These are phyloP conservation scores for Porodaedalea pini DNA, from an alignment of 1,284 basidiomycete species.

Conservation along the genomic window DNA sequence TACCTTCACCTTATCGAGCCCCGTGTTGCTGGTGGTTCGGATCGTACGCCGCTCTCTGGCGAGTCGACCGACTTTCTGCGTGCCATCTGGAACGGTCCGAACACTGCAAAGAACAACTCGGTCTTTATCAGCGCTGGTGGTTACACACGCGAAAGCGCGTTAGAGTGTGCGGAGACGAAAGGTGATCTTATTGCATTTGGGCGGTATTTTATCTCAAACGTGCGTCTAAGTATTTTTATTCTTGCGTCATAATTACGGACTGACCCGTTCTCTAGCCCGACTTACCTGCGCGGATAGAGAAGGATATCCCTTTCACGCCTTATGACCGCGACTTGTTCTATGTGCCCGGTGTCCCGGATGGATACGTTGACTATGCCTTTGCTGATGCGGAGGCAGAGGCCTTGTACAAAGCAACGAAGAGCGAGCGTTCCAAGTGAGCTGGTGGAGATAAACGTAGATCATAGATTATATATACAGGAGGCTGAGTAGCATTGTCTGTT, in stretches of 20 bases:
- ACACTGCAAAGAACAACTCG: not conserved
- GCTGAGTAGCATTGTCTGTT: too few relatives aligned
- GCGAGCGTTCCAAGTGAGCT: too few relatives aligned
- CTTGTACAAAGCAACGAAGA: not conserved
- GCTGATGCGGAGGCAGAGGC: slow-evolving; percentile 12
- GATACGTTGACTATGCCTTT: slow-evolving; percentile 20
- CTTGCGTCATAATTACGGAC: not conserved
- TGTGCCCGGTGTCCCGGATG: slow-evolving; percentile 4
- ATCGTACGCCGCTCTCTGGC: slow-evolving; percentile 8
- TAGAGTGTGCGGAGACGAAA: slow-evolving; percentile 29
- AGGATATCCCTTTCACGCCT: slow-evolving; percentile 15
- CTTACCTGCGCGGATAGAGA: slow-evolving; percentile 17
- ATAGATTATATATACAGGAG: too few relatives aligned
- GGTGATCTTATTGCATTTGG: slow-evolving; percentile 43
- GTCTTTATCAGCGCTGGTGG: slow-evolving; percentile 33
- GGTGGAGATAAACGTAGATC: too few relatives aligned
- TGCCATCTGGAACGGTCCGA: slow-evolving; percentile 29
- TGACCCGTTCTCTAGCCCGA: slow-evolving; percentile 15
- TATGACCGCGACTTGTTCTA: slow-evolving; percentile 21
- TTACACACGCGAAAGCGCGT: slow-evolving; percentile 30
- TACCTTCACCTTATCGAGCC: slow-evolving; percentile 57
- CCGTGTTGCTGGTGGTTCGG: slow-evolving; percentile 12
- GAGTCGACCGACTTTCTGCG: slow-evolving; percentile 35
- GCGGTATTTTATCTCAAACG: slow-evolving; percentile 45
- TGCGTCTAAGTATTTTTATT: slow-evolving; percentile 24